Base-by-base conservation (phyloP, 177 flowering plant species). In the Vitis hybrid region DNA sequence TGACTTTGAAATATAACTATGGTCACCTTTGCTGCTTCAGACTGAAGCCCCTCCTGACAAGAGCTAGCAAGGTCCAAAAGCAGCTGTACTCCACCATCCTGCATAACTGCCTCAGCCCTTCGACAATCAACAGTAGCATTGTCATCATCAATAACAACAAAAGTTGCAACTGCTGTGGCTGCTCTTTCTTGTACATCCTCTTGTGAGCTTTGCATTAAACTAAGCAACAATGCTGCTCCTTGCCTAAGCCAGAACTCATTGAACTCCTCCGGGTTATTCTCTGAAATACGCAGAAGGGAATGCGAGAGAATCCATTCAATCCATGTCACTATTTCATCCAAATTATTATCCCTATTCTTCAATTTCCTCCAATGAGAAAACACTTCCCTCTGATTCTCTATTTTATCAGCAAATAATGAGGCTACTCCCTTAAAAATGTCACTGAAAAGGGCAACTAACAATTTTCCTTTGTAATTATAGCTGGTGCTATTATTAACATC, bases 101-200 rank as follows among this genome's bases (percentile, higher is more conserved):
- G 76, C 97, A 95, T 87, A 68, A 95, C 98, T 66, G 92, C 92
- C 75, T 96, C 97, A 65, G 98, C 96, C 75, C 96, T 84, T 71
- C 83, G 86, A 66, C 86, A 67, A 68, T 94, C 92, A 76, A 96
- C 88, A 66, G 87, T 88, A 13, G 97, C 90, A 83, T 89, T 88
- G 74, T 92, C 98, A 75, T 96, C 97, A 74, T 96, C 98, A 78
- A 87, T 90, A 59, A 94, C 98, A 62, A 94, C 98, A 80, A 96
- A 96, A 9, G 95, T 88, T 68, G 99, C 97, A 75, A 96, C 88
- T 34, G 97, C 99, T 3, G 95, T 89, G 10, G 98, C 98, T 63
- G 99, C 97, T 78, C 94, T 89, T 77, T 96, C 99, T 79, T 94
- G 99, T 70, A 94, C 98, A 78, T 96, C 98, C 77, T 89, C 97